Base-by-base conservation (phyloP, 192 early-diverging fungal genomes). In the Backusella morwellensis region DNA sequence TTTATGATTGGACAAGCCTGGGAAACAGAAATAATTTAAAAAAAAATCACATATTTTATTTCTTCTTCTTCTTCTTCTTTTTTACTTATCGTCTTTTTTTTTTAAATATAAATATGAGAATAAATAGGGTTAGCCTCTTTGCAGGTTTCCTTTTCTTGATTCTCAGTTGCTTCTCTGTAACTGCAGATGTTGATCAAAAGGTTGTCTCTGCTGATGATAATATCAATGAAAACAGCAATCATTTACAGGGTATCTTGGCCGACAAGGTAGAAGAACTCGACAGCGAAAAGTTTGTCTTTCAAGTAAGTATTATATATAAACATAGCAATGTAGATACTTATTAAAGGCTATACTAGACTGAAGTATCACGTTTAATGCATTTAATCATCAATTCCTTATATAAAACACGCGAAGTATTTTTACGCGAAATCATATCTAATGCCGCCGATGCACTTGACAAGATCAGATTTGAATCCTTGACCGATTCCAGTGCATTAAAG, bases 391-490 rank as follows among this genome's bases (percentile, higher is more conserved):
- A 98, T 84, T 95, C 94, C 29, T 87, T 99, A 23, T 99, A 99
- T 90, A 98, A 98, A 78, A 92, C 91, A 69, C 89, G 90, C 83
- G 97, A 99, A 77, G 96, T 99, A 69, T 99, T 99, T 81, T 88
- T 99, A 81, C 89, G 98, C 35, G 98, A 99, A 86, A 88, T 99
- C 23, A 96, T 98, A 47, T 97, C 95, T 29, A 98, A 98, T 78
- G 94, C 95, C 1, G 96, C 97, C 7, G 97, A 98, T 87, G 98
- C 98, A 5, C 83, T 99, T 35, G 97, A 99, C 86, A 99, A 96
- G 85, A 91, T 96, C 71, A 87, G 96, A 11, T 96, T 96, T 81
- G 72, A 88, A 67, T 82, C 91, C 17, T 81, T 97, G n/a, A 95
- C 93, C 11, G 88, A 95, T 78, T 77, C 89, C 29, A 44, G 80